A percentile compares a stretch with the other conserved stretches of the same genome.
These are phyloP conservation scores for Penicillium sp. DNA, from an alignment of 2,329 filamentous ascomycete genomes.

Conservation along the genomic window DNA sequence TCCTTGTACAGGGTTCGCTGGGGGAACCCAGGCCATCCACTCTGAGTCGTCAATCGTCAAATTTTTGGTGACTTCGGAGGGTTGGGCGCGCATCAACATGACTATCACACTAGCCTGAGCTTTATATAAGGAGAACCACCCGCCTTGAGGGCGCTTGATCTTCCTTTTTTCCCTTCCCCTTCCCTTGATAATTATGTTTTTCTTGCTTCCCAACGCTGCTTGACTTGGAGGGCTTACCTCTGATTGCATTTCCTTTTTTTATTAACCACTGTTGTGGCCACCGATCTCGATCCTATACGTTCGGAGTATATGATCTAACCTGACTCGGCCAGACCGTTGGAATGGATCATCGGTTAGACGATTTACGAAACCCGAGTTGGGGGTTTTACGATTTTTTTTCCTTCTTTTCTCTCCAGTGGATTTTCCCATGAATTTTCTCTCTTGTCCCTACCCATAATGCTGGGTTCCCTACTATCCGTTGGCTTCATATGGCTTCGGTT, in stretches of 20 bases:
- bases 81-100: slow-evolving; percentile 26
- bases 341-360: slow-evolving; percentile 24
- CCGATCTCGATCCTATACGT: neutral
- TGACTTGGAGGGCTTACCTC: neutral
- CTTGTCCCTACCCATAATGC: neutral
- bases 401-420: neutral
- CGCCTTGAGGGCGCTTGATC: slow-evolving; percentile 13
- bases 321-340: slow-evolving; percentile 29
- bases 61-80: slow-evolving; percentile 10
- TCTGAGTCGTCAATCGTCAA: slow-evolving; percentile 9
- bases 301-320: slow-evolving; percentile 28
- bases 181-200: neutral
- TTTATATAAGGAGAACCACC: slow-evolving; percentile 29
- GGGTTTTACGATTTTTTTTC: slow-evolving; percentile 3
- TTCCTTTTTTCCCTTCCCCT: slow-evolving; percentile 4
- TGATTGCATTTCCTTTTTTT: neutral
- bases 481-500: slow-evolving; percentile 9
- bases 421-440: neutral
- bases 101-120: slow-evolving; percentile 28
- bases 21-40: slow-evolving; percentile 12
- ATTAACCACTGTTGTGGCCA: neutral
- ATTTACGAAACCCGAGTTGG: slow-evolving; percentile 7
- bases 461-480: neutral
- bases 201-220: neutral
- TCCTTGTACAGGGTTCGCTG: slow-evolving; percentile 23